Evolutionary conservation across 768 basidiomycete genomes (phyloP).

Genomic region (Leccinellum albellum): DNA sequence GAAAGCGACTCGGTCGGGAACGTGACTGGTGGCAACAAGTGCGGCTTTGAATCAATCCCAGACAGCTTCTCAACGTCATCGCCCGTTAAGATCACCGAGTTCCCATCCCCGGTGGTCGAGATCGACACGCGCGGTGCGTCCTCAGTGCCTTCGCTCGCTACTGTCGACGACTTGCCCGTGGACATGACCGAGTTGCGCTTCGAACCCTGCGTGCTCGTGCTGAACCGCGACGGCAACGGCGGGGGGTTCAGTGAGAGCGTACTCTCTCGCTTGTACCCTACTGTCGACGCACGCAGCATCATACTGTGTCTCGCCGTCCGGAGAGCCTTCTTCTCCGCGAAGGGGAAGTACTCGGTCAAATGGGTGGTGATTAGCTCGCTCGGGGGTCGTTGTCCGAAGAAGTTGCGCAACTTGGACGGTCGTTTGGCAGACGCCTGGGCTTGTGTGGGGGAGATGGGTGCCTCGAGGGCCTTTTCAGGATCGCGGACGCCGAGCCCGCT

Average conservation of each 20-base stretch:
- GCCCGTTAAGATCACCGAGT: conserved; percentile 56
- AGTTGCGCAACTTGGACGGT: conserved; percentile 81
- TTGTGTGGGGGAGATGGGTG: conserved; percentile 49
- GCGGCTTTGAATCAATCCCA: conserved; percentile 38
- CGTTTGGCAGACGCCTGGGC: conserved; percentile 34
- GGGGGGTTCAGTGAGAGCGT: conserved; percentile 41
- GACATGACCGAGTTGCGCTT: conserved; percentile 39
- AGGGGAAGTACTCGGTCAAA: conserved; percentile 92
- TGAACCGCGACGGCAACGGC: conserved; percentile 37
- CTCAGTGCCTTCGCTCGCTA: conserved; percentile 32
- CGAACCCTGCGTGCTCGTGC: conserved; percentile 34
- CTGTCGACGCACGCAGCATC: conserved; percentile 54
- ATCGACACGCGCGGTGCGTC: conserved; percentile 71
- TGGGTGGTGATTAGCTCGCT: conserved; percentile 96
- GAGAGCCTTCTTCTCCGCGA: conserved; percentile 86
- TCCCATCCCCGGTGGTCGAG: conserved; percentile 70
- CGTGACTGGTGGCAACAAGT: conserved; percentile 72
- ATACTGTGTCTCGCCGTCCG: conserved; percentile 89
- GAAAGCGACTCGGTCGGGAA: conserved; percentile 77
- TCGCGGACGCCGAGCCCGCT: conserved; percentile 89
- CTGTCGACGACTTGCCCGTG: conserved; percentile 32
- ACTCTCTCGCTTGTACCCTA: conserved; percentile 41
- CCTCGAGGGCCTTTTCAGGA: conserved; percentile 62
- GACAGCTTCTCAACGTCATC: conserved; percentile 40
- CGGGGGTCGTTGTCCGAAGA: conserved; percentile 97